Base-by-base conservation (phyloP, 306 rosid species). In the Erythrophleum fordii region DNA sequence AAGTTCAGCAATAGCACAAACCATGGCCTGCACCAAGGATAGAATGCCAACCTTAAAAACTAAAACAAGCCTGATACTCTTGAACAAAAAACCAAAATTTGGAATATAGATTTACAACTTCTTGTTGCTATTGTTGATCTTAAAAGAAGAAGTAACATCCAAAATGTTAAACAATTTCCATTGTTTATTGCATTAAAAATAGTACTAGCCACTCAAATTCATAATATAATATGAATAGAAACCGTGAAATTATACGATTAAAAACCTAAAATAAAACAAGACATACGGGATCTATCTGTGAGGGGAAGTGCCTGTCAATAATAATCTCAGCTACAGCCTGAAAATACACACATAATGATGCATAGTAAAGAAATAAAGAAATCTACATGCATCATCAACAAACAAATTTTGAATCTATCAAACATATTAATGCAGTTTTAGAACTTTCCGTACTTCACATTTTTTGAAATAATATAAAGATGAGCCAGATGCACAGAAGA, bases 321-420 rank as follows among this genome's bases (percentile, higher is more conserved):
- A 85, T 64, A 80, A 95, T 91, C 52, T 85, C 91, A 70, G 88
- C 91, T 79, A 92, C 97, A 60, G 97, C 95, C 98, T 95, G 95
- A 65, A 88, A 89, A 68, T 79, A 82, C 44, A 75, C 81, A 65
- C 6, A 52, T 41, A 66, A 74, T 18, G 62, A 83, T 41, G 64
- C 7, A 51, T 66, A 48, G 46, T 48, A 5, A 66, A 61, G 61
- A 37, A 37, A 69, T 12, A 34, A 55, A 14, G 23, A 41, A 74
- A 44, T 70, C 12, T 39, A 51, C 59, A 67, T 62, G 81, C 6
- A 41, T 46, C 51, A 35, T 73, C 46, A 31, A 67, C 75, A 46
- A 25, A 48, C 28, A 55, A 23, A 58, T 60, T 35, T 74, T 73
- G 7, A 58, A 75, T 80, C 31, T 52, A 52, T 74, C 1, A 48